Evolutionary conservation across 2,329 filamentous ascomycete species (phyloP).

Genomic region (Xylaria arbuscula): DNA sequence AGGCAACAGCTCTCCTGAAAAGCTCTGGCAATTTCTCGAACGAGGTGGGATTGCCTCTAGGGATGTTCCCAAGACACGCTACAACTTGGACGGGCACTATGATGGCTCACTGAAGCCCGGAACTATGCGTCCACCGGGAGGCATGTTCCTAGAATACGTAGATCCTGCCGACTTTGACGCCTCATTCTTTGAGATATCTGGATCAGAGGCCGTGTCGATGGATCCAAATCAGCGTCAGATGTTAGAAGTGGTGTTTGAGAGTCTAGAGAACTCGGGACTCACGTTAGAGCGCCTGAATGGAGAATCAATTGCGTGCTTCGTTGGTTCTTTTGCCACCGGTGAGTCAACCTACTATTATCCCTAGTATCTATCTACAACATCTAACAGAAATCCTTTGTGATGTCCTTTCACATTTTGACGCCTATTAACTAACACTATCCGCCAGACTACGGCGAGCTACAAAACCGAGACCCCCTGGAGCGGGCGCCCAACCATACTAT

Average conservation of each 20-base stretch:
- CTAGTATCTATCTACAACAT: too few species aligned
- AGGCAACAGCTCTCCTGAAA: conserved; percentile 46
- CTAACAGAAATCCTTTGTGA: conserved; percentile 35
- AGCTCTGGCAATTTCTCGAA: conserved; percentile 29
- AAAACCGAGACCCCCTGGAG: conserved; percentile 40
- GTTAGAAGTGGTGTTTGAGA: conserved; percentile 48
- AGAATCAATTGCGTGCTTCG: too few species aligned
- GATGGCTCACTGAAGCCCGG: conserved; percentile 52
- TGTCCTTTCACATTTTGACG: conserved; percentile 35
- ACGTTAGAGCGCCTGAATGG: too few species aligned
- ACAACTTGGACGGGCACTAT: conserved; percentile 32
- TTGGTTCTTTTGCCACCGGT: too few species aligned
- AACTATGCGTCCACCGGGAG: conserved; percentile 51
- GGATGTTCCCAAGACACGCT: conserved; percentile 40
- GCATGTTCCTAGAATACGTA: conserved; percentile 54
- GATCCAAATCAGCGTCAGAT: conserved; percentile 46
- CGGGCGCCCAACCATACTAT: conserved; percentile 24
- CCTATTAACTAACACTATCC: conserved; percentile 42
- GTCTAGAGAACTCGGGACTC: conserved; percentile 47
- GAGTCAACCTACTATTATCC: too few species aligned
- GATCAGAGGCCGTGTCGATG: conserved; percentile 38
- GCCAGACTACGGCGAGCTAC: conserved; percentile 39
- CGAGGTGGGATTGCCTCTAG: conserved; percentile 29
- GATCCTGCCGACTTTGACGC: conserved; percentile 53
- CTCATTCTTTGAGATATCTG: conserved; percentile 44